Evolutionary conservation across 345 rosid species (phyloP).

Genomic region (Populus nigra): DNA sequence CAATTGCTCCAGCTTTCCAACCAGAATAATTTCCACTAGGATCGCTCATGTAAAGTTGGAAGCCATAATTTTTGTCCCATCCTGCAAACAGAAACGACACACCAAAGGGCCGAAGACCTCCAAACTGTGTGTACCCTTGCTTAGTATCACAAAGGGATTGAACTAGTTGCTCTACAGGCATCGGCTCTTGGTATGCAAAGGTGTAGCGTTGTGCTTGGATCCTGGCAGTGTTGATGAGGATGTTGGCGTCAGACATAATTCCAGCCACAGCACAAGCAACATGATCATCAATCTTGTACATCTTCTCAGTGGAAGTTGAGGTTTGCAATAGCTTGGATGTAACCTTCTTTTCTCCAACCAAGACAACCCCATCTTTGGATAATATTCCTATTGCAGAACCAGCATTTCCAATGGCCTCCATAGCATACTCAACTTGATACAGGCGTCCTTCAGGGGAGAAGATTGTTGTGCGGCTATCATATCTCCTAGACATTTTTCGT

Average conservation of each 20-base stretch:
- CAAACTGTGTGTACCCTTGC: conserved; percentile 95
- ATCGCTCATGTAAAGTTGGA: conserved; percentile 93
- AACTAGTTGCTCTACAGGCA: conserved; percentile 96
- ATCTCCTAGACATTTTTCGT: conserved; percentile 79
- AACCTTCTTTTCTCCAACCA: conserved; percentile 96
- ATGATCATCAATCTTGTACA: conserved; percentile 98
- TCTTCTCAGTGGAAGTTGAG: conserved; percentile 83
- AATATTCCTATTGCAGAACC: conserved; percentile 89
- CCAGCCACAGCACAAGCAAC: conserved; percentile 98
- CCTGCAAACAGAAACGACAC: conserved; percentile 94
- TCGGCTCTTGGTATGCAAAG: conserved; percentile 85
- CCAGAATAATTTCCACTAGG: conserved; percentile 95
- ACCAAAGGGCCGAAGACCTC: conserved; percentile 96
- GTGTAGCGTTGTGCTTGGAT: conserved; percentile 94
- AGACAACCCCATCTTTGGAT: conserved; percentile 83
- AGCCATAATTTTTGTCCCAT: conserved; percentile 89
- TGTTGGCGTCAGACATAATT: conserved; percentile 97
- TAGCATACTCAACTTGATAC: conserved; percentile 96
- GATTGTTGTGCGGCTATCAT: conserved; percentile 97
- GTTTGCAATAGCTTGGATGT: conserved; percentile 94
- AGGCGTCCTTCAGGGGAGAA: conserved; percentile 99
- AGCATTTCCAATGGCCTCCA: conserved; percentile 99
- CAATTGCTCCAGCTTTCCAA: conserved; percentile 95
- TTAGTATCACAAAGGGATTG: conserved; percentile 95
- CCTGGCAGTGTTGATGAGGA: conserved; percentile 87